Evolutionary conservation across 2,329 filamentous ascomycete genomes (phyloP).

Genomic region (Nemania diffusa): DNA sequence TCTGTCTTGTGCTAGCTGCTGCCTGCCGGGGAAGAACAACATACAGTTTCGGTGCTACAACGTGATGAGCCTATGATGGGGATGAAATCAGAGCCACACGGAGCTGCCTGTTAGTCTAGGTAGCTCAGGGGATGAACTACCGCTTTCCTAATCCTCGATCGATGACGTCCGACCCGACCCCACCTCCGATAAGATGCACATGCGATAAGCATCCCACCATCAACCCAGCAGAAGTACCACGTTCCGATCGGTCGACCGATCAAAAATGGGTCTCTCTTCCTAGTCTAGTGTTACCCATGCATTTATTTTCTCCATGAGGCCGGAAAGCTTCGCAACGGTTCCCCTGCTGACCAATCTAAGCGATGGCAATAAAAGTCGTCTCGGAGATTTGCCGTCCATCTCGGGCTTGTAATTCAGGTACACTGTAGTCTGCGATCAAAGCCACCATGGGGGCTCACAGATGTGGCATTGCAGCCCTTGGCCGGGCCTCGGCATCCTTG

Average conservation of each 20-base stretch:
- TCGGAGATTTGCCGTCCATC: constrained; percentile 26
- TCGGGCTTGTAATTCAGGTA: constrained; percentile 18
- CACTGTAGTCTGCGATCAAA: constrained; percentile 1
- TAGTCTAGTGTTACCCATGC: constrained; percentile 5
- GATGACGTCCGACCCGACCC: not conserved
- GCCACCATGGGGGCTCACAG: constrained; percentile 42
- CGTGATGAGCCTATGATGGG: too few species aligned
- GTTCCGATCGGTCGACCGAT: constrained; percentile 5
- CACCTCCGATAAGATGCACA: constrained; percentile 12
- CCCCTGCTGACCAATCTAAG: constrained; percentile 40
- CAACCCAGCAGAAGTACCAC: not conserved
- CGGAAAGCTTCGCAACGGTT: constrained; percentile 23
- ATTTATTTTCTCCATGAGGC: constrained; percentile 20
- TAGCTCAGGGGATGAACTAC: constrained; percentile 11
- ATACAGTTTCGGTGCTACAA: too few species aligned
- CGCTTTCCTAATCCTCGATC: not conserved
- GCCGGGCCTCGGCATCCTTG: constrained; percentile 40
- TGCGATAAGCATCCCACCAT: constrained; percentile 10
- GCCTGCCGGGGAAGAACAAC: too few species aligned
- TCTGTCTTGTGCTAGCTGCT: too few species aligned
- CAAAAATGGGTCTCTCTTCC: constrained; percentile 10
- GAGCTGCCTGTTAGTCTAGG: not conserved
- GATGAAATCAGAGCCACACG: too few species aligned
- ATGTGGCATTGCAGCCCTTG: constrained; percentile 41
- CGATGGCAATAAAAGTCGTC: constrained; percentile 35